Conservation (phyloP, 192 early-diverging fungal species). For the Dispira parvispora region DNA sequence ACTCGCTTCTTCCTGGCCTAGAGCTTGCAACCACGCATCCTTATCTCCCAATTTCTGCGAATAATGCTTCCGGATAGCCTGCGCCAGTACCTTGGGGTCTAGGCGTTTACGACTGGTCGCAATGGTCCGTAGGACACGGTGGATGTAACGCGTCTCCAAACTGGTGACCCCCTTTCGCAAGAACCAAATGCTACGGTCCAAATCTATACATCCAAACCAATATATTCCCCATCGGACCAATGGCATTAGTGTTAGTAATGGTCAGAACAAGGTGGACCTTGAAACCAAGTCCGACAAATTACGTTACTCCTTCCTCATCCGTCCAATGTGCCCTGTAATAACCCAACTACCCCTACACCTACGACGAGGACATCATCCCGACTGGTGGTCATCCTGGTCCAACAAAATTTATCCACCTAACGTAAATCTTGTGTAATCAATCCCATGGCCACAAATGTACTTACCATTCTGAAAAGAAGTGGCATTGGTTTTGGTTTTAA, state of each 20-base stretch:
- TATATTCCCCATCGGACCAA: not conserved
- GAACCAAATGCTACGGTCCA: slow-evolving; percentile 68
- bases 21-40: slow-evolving; percentile 20
- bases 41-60: slow-evolving; percentile 9
- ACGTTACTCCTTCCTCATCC: not conserved
- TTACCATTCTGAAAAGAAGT: not conserved
- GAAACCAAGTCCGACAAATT: not conserved
- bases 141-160: slow-evolving; percentile 74
- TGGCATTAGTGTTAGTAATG: not conserved
- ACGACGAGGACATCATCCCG: not conserved
- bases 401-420: too few species aligned
- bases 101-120: slow-evolving; percentile 67
- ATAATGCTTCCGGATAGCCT: slow-evolving; percentile 36
- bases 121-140: slow-evolving; percentile 70
- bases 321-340: not conserved
- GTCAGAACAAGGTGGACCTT: not conserved
- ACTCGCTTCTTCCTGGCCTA: slow-evolving; percentile 2
- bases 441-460: not conserved
- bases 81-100: slow-evolving; percentile 39
- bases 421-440: not conserved
- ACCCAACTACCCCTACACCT: not conserved
- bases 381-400: too few species aligned
- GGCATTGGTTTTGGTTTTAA: not conserved
- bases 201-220: slow-evolving; percentile 36
- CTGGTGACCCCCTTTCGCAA: slow-evolving; percentile 69